Evolutionary conservation across 331 rosid species (phyloP).

Genomic region (Quercus lobata): DNA sequence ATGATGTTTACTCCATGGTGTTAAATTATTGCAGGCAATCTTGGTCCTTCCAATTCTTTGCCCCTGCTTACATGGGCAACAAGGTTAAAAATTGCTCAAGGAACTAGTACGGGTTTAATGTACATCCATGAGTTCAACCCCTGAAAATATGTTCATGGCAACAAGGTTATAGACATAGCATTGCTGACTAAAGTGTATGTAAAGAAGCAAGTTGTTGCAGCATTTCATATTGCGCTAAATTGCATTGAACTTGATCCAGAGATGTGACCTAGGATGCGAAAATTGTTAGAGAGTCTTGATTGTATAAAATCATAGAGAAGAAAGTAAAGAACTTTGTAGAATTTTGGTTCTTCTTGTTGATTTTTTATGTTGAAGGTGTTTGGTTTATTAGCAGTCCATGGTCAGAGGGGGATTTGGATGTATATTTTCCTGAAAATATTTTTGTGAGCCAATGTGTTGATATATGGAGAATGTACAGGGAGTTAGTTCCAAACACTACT

Average conservation of each 20-base stretch:
- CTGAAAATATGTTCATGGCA: slow-evolving; percentile 71
- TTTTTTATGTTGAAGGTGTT: not conserved
- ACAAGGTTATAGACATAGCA: slow-evolving; percentile 62
- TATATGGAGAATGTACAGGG: not conserved
- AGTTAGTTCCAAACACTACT: not conserved
- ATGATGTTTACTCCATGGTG: slow-evolving; percentile 1
- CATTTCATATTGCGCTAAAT: slow-evolving; percentile 64
- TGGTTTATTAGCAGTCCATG: not conserved
- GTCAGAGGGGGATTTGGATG: slow-evolving; percentile 1
- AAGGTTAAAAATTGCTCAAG: slow-evolving; percentile 72
- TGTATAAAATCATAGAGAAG: slow-evolving; percentile 39
- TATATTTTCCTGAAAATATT: slow-evolving; percentile 2
- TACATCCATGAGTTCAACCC: slow-evolving; percentile 65
- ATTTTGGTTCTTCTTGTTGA: slow-evolving; percentile 4
- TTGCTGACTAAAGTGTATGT: slow-evolving; percentile 57
- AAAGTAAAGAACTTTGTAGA: slow-evolving; percentile 1
- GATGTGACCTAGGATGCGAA: slow-evolving; percentile 70
- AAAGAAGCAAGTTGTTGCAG: slow-evolving; percentile 61
- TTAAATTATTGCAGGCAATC: slow-evolving; percentile 36
- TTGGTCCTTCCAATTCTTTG: slow-evolving; percentile 30
- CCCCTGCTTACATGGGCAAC: slow-evolving; percentile 52
- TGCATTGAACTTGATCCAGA: slow-evolving; percentile 79
- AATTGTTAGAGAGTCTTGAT: slow-evolving; percentile 69
- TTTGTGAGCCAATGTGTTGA: not conserved
- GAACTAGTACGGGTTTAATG: slow-evolving; percentile 61